phyloP scores from a whole-genome alignment of 768 basidiomycete species.

The Cystofilobasidium bisporidii region DNA sequence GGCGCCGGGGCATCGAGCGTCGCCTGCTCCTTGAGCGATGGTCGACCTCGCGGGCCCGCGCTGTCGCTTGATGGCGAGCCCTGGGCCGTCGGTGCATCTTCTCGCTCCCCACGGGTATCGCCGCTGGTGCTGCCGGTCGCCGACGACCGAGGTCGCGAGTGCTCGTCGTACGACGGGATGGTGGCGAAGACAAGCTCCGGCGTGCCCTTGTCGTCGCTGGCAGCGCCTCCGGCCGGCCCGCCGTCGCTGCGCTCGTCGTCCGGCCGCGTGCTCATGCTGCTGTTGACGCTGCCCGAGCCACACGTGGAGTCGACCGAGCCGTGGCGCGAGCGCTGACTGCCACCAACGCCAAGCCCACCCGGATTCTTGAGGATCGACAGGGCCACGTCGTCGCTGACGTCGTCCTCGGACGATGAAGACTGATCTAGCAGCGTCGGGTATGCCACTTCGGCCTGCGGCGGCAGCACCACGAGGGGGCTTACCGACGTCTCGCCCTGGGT shows the following conservation, averaged over 20 bases:
- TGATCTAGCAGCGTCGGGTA: not conserved
- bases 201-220: not conserved
- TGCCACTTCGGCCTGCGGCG: not conserved
- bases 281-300: not conserved
- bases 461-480: not conserved
- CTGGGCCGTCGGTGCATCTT: no score
- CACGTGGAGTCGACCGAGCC: not conserved
- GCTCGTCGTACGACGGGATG: conserved; percentile 5
- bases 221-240: not conserved
- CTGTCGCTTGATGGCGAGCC: no score
- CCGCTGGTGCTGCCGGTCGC: not conserved
- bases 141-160: not conserved
- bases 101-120: no score
- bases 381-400: not conserved
- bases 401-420: not conserved
- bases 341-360: not conserved
- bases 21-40: no score
- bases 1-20: no score
- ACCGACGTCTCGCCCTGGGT: not conserved
- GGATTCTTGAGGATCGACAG: conserved; percentile 3
- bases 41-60: no score
- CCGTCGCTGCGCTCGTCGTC: not conserved
- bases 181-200: not conserved
- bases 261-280: not conserved
- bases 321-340: not conserved